Base-by-base conservation (phyloP, 1,284 basidiomycete species). In the Austropuccinia psidii region DNA sequence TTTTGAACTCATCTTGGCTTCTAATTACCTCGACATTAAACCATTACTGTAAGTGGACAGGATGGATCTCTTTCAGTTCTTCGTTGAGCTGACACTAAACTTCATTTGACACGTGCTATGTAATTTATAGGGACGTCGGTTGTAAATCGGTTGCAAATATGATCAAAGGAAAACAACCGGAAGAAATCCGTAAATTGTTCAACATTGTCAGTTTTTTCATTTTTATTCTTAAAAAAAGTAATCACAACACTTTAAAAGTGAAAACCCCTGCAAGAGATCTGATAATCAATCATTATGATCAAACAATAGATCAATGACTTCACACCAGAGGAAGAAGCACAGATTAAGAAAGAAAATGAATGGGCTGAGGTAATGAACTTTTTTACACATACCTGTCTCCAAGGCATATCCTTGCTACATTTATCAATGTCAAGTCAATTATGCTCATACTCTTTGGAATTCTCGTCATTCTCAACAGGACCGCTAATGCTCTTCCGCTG, bases 121-220 rank as follows among this genome's bases (percentile, higher is more conserved):
- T n/a, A 8, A 13, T 21, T 33, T 54, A 1, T 79, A 95, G 93
- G 77, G 96, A 98, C 80, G 93, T 98, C 75, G 96, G 96, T 0
- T 98, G 96, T 87, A 98, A 98, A 86, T 98, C 95, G 17, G 96
- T 98, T 9, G 96, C 96, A 33, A 98, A 98, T 86, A 98, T 98
- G 96, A 96, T 96, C 85, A 96, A 96, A 84, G 93, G 93, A 52
- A 96, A 96, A 86, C 92, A 91, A 8, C 91, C 93, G 19, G 91
- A 94, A 81, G 93, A 96, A 83, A 95, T 95, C 79, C 90, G 93
- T 76, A 94, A 95, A 81, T 86, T 95, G 58, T 95, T 96, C 86
- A 96, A 97, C 77, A 80, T 81, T 64, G 78, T 78, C 70, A 81
- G 80, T 64, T 67, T 39, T 52, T 49, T 68, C 64, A 49, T 60